Percentiles rank a stretch among this genome's conserved stretches.
These are phyloP conservation scores for Furcasterigmium sp. DNA, from an alignment of 2,329 filamentous ascomycete genomes.

Conservation along the genomic window DNA sequence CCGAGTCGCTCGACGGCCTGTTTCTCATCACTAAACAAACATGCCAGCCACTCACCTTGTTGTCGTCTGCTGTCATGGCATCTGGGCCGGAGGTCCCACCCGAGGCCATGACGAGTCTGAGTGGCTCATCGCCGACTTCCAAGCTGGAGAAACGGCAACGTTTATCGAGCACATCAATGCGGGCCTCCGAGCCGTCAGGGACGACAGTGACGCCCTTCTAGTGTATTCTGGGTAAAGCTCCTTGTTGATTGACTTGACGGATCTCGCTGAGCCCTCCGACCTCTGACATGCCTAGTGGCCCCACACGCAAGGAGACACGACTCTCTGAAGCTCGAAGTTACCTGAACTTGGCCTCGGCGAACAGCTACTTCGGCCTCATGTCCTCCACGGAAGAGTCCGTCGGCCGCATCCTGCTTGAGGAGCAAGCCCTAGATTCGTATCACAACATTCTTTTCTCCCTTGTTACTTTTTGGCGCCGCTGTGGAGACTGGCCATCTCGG, in stretches of 20 bases:
- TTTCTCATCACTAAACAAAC: neutral
- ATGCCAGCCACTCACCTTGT: constrained; percentile 51
- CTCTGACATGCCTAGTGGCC: constrained; percentile 47
- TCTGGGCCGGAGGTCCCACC: constrained; percentile 59
- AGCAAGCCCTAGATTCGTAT: constrained; percentile 75
- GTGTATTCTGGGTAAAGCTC: constrained; percentile 66
- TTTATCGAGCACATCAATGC: constrained; percentile 72
- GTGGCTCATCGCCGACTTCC: constrained; percentile 74
- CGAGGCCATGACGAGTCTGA: constrained; percentile 51
- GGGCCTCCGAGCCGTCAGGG: constrained; percentile 49
- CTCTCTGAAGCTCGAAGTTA: constrained; percentile 62
- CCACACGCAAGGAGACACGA: constrained; percentile 52
- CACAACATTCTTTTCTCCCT: constrained; percentile 79
- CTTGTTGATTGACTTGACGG: too few species aligned
- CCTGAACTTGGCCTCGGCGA: constrained; percentile 41
- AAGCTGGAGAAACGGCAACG: constrained; percentile 70
- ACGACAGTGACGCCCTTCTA: constrained; percentile 45
- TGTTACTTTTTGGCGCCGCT: constrained; percentile 47
- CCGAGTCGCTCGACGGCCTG: too few species aligned
- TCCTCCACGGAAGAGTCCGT: constrained; percentile 7
- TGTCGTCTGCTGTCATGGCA: constrained; percentile 79
- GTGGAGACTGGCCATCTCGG: constrained; percentile 44
- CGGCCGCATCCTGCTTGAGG: constrained; percentile 54
- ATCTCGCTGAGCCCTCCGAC: too few species aligned
- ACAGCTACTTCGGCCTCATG: constrained; percentile 39